Evolutionary conservation across 129 eudicot genomes (phyloP).

Genomic region (Cynara cardunculus): DNA sequence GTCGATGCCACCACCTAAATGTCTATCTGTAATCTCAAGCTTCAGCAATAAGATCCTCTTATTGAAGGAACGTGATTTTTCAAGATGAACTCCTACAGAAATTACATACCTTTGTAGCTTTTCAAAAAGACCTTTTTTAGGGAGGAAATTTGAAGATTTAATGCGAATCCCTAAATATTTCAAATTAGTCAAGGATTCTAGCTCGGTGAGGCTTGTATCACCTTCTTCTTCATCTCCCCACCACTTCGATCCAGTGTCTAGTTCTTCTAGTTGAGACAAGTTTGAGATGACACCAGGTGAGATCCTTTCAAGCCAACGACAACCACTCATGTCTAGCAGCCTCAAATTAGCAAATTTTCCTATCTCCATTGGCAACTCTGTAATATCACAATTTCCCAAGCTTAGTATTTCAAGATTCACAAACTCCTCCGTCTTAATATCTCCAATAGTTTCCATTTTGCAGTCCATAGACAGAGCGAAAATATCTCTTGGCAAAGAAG

Average conservation of each 20-base stretch:
- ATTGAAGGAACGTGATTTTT: conserved; percentile 26
- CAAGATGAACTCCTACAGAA: conserved; percentile 23
- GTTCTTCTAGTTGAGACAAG: conserved; percentile 29
- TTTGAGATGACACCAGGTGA: conserved; percentile 36
- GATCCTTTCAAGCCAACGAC: conserved; percentile 21
- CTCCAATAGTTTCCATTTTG: conserved; percentile 29
- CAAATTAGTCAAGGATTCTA: conserved; percentile 26
- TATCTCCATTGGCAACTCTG: conserved; percentile 30
- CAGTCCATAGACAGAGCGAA: conserved; percentile 23
- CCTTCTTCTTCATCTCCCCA: conserved; percentile 22
- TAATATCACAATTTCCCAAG: conserved; percentile 25
- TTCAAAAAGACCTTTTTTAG: conserved; percentile 11
- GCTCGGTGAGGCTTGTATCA: conserved; percentile 28
- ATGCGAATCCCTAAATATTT: conserved; percentile 34
- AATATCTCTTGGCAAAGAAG: conserved; percentile 26
- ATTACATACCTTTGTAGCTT: conserved; percentile 33
- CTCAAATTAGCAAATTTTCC: conserved; percentile 27
- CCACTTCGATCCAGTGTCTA: conserved; percentile 38
- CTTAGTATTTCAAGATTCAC: conserved; percentile 38
- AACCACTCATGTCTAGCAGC: conserved; percentile 38
- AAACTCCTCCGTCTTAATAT: conserved; percentile 27
- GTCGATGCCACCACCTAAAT: conserved; percentile 30
- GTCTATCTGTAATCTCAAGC: conserved; percentile 14
- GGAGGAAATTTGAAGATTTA: conserved; percentile 18
- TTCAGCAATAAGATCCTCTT: conserved; percentile 28